Base-by-base conservation (phyloP, 768 basidiomycete species). In the Xanthoconium purpureum region DNA sequence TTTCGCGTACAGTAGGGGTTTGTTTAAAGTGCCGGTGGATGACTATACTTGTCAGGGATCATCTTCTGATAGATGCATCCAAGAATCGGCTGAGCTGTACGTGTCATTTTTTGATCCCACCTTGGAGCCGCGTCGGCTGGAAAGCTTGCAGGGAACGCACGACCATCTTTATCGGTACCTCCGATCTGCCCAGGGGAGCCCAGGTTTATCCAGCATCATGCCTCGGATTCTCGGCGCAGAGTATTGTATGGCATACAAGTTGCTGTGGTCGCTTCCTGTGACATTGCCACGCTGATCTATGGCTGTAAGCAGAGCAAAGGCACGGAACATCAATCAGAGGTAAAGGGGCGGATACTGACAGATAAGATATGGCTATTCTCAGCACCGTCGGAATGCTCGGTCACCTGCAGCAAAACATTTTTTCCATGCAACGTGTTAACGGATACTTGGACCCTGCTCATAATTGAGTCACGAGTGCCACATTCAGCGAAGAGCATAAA, bases 311-410 rank as follows among this genome's bases (percentile, higher is more conserved):
- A 18, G 14, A 55, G 32, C 15, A 4, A 35, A 28, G 9, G 44
- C 44, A 18, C 30, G 45, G 18, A 42, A 28, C 24, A 44, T 35
- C 45, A 30, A 46, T 46, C 45, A 32, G 45, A 46, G 17, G 7
- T 11, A 6, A 3, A 11, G n/a, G 24, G 24, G 24, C 24, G 6
- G 33, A 11, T 33, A 30, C 13, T 37, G n/a, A 29, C 12, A 47
- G 59, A 60, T 62, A 56, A 60, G 59, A 60, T 60, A 52, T 32
- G 37, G 29, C 28, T 15, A 32, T 49, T 29, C 40, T 20, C 18
- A 40, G 47, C 30, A 7, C 7, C 18, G 45, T 35, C 52, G 28
- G 52, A 39, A 18, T 17, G 29, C 54, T n/a, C 33, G 14, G n/a
- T 51, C 40, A 20, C 13, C 24, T 32, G 36, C 20, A 38, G 45